Evolutionary conservation across 129 eudicot genomes (phyloP).

Genomic region (Tagetes patula): DNA sequence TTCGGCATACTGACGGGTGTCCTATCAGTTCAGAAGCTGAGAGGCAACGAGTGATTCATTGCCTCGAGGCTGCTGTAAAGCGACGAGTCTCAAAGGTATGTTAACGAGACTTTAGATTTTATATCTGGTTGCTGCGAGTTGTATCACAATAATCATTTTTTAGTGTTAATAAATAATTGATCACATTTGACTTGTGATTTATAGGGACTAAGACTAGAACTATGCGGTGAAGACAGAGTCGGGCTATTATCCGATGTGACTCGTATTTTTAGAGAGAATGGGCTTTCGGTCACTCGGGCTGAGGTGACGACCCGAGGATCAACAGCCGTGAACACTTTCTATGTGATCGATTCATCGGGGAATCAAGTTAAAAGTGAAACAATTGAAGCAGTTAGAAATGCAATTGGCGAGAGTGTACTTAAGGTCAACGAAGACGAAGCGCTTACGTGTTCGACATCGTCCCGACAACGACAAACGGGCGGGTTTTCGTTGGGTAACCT

Average conservation of each 20-base stretch:
- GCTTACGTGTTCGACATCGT: conserved; percentile 23
- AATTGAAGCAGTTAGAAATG: conserved; percentile 64
- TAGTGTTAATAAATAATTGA: background rate
- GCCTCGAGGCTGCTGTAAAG: conserved; percentile 79
- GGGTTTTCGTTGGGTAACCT: conserved; percentile 63
- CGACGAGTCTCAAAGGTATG: conserved; percentile 75
- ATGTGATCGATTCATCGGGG: conserved; percentile 73
- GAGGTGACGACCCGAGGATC: conserved; percentile 80
- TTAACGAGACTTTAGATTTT: background rate
- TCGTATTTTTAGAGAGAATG: conserved; percentile 79
- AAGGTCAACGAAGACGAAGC: conserved; percentile 58
- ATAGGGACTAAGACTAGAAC: conserved; percentile 74
- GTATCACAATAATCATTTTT: background rate
- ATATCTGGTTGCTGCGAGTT: background rate
- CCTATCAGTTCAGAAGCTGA: conserved; percentile 88
- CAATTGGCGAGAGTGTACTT: conserved; percentile 63
- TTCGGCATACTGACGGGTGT: conserved; percentile 74
- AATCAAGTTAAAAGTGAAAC: conserved; percentile 56
- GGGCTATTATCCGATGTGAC: conserved; percentile 83
- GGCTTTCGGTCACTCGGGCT: conserved; percentile 74
- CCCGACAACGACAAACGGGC: conserved; percentile 46
- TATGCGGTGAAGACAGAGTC: conserved; percentile 70
- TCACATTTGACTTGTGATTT: conserved; percentile 11
- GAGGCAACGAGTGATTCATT: conserved; percentile 70
- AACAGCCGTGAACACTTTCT: conserved; percentile 66